Base-by-base conservation (phyloP, 441 rosid species). In the Brassica balearica region DNA sequence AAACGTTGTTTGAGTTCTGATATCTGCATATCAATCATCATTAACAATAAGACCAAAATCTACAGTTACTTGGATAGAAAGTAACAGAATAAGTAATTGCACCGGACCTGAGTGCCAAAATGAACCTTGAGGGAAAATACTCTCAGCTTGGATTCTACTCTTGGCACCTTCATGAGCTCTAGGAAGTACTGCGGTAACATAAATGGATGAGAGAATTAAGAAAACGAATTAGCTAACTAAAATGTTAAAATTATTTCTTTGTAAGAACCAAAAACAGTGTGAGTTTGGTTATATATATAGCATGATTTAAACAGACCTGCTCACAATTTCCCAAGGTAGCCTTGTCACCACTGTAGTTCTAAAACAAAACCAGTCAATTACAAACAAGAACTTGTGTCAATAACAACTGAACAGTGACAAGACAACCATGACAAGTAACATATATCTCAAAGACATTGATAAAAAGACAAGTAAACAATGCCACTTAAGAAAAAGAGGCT, bases 161-260 rank as follows among this genome's bases (percentile, higher is more conserved):
- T 89, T 55, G 99, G 98, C 85, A 96, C 98, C 86, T 93, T 96
- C 98, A 96, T 96, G 76, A 80, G 90, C 90, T 92, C 98, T 87
- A 96, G 72, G 83, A 96, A 92, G 77, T 74, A 92, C 99, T 96
- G 91, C 7, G 14, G 63, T 20, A 77, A 27, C 62, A 68, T 22
- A 73, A 69, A 74, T 23, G 68, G 38, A 22, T 14, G 69, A 65
- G 17, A 59, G 23, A 74, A 59, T 0, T 43, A 43, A n/a, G 67
- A 43, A 48, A 73, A 65, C 11, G 1, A 1, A 65, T 55, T 62
- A 65, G 41, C 55, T 65, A 11, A 11, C 46, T 2, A 2, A 36
- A 23, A 8, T 27, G 46, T 41, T 14, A 17, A 36, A 17, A 58
- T 20, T 14, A 27, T 56, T 62, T 23, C 27, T 11, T 8, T 23